Evolutionary conservation across 305 asterid species (phyloP).

Genomic region (Solanum chacoense): DNA sequence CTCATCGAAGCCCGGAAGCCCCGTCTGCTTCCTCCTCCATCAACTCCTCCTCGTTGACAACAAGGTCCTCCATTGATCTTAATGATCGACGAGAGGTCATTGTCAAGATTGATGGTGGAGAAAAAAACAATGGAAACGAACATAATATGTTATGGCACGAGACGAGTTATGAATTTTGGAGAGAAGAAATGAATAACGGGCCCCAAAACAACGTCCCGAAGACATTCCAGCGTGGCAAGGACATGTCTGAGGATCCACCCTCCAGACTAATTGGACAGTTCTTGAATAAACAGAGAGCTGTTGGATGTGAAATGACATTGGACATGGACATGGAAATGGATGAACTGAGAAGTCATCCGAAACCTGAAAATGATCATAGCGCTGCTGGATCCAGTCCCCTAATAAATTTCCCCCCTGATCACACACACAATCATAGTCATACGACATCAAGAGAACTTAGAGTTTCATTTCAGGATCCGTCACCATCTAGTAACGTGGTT

Average conservation of each 20-base stretch:
- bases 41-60: neutral
- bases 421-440: neutral
- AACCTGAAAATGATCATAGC: neutral
- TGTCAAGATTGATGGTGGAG: constrained; percentile 47
- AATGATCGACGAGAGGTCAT: constrained; percentile 30
- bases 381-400: neutral
- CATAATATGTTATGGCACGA: constrained; percentile 29
- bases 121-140: neutral
- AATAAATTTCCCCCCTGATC: constrained; percentile 5
- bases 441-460: constrained; percentile 26
- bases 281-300: constrained; percentile 50
- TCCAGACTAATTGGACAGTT: constrained; percentile 54
- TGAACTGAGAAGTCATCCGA: constrained; percentile 22
- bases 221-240: neutral
- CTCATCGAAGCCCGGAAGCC: constrained; percentile 22
- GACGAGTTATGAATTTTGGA: constrained; percentile 41
- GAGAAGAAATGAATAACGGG: neutral
- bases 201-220: constrained; percentile 7
- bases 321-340: constrained; percentile 80
- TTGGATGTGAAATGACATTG: constrained; percentile 42
- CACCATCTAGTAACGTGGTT: constrained; percentile 12
- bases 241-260: constrained; percentile 45
- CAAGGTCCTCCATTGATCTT: constrained; percentile 9
- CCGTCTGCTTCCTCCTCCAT: constrained; percentile 10
- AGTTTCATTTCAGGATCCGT: constrained; percentile 24